Evolutionary conservation across 306 rosid species (phyloP), one percentile per base, ranked within the genome.

Genomic region (Cicer pinnatifidum): DNA sequence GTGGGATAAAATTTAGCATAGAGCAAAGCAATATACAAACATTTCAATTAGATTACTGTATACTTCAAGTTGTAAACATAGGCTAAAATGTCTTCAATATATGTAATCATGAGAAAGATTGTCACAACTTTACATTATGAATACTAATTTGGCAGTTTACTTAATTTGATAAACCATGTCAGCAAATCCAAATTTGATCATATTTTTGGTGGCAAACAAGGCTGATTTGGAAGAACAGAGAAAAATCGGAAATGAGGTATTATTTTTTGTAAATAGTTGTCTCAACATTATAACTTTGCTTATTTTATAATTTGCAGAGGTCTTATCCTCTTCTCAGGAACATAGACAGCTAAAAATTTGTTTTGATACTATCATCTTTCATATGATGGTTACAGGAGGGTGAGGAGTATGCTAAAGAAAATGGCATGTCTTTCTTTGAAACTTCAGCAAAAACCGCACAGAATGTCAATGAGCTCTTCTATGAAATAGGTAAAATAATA

Each of bases 361-460:
- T 51, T 47, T n/a, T 15, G 37, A 69, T 53, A 9, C 16, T 28
- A 4, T 37, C 63, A 47, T 67, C 6, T 10, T 58, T 59, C 67
- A 75, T 20, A n/a, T 60, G 52, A 56, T 70, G 80, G 11, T 58
- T 77, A 67, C 88, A 91, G 97, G 93, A 88, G 59, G 96, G 89
- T 23, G 93, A 89, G 71, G 88, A 86, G 80, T 91, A 84, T 84
- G 96, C 96, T 16, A 86, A 81, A 80, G 96, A 92, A 80, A 85
- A 88, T 67, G 89, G 91, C 6, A 51, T 92, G 87, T 69, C 86
- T 51, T 92, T 89, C 76, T 74, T 88, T 12, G 97, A 92, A 89
- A 88, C 97, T 46, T 92, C 97, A 72, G 97, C 96, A 19, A 92
- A 92, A 86, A 82, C 93, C 1, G 91, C 97, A 52, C 93, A 89